These are phyloP conservation scores for Pythium rishiriense DNA, from an alignment of 352 stramenopile genomes.

Conservation along the genomic window DNA sequence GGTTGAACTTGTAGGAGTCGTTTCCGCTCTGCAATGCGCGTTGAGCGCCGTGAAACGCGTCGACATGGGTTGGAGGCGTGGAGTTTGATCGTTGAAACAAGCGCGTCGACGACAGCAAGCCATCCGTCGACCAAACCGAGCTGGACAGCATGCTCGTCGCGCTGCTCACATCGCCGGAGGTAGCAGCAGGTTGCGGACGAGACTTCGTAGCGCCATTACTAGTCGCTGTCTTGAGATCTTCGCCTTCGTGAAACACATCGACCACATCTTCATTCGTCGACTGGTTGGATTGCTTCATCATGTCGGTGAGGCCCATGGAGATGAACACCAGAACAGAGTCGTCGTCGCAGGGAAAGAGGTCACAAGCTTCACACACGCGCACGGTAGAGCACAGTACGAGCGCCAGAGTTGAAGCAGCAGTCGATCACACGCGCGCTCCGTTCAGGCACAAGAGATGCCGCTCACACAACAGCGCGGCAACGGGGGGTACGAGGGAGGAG, in stretches of 20 bases:
- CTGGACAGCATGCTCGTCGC: constrained; percentile 34
- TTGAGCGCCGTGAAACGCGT: constrained; percentile 7
- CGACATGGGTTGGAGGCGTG: constrained; percentile 29
- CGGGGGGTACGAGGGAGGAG: not conserved
- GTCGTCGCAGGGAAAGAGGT: constrained; percentile 1
- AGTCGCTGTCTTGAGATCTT: constrained; percentile 8
- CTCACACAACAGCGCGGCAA: not conserved
- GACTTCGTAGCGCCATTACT: constrained; percentile 2
- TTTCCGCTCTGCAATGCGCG: constrained; percentile 6
- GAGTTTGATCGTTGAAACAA: constrained; percentile 52
- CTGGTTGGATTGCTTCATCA: constrained; percentile 31
- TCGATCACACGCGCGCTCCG: not conserved
- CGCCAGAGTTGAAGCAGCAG: not conserved
- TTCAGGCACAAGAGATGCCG: not conserved
- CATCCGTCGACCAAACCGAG: constrained; percentile 62
- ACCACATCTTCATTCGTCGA: constrained; percentile 23
- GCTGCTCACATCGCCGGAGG: not conserved
- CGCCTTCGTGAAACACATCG: constrained; percentile 4
- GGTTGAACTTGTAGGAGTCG: constrained; percentile 7
- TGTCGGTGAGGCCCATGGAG: constrained; percentile 31
- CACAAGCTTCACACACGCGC: constrained; percentile 15
- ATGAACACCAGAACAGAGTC: constrained; percentile 12
- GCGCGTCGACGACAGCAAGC: constrained; percentile 47
- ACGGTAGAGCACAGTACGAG: not conserved
- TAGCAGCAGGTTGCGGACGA: not conserved